Evolutionary conservation across 2,329 filamentous ascomycete species (phyloP).

Genomic region (Orbilia javanica): DNA sequence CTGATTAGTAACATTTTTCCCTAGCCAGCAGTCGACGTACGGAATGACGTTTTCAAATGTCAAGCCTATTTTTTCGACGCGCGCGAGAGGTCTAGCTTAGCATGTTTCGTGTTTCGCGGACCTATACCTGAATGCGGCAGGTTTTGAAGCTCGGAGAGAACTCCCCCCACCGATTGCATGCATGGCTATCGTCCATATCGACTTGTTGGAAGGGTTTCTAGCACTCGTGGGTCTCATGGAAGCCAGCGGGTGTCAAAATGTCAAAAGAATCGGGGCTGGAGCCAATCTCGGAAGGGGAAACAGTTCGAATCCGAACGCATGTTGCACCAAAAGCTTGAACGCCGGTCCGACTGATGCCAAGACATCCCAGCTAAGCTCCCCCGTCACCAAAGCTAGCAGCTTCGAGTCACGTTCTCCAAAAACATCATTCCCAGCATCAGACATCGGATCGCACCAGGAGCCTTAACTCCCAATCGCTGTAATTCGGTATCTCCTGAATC

Average conservation of each 20-base stretch:
- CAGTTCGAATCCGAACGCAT: constrained; percentile 44
- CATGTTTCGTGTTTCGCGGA: constrained; percentile 11
- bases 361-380: constrained; percentile 23
- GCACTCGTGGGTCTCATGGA: neutral
- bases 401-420: neutral
- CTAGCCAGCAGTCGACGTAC: neutral
- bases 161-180: neutral
- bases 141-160: constrained; percentile 14
- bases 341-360: constrained; percentile 41
- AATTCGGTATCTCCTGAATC: neutral
- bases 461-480: neutral
- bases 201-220: neutral
- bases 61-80: neutral
- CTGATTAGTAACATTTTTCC: neutral
- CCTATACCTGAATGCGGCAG: neutral
- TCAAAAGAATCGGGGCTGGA: neutral
- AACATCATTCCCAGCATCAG: neutral
- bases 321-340: constrained; percentile 2
- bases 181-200: neutral
- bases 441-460: neutral
- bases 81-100: neutral
- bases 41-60: constrained; percentile 20
- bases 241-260: neutral
- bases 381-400: constrained; percentile 14
- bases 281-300: constrained; percentile 21